Evolutionary conservation across 805 yeast genomes (phyloP), one percentile per base, ranked within the genome.

Genomic region (Middelhovenomyces tepae): DNA sequence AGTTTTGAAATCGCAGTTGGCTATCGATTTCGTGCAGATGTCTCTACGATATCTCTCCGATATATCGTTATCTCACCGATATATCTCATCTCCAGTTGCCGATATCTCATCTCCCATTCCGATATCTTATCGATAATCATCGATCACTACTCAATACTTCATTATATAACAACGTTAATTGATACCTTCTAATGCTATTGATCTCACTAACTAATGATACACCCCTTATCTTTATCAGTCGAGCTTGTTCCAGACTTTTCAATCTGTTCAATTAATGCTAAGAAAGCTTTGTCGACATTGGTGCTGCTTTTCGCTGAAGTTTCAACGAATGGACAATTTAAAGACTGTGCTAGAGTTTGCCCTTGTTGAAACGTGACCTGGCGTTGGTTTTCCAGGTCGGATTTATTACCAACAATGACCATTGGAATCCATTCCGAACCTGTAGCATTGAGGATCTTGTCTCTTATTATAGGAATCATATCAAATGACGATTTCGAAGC

Each of bases 251-350:
- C 15, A 26, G 38, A 36, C 25, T 39, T 32, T 34, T 46, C 50
- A 27, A 46, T 47, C 31, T 48, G 48, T 10, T 32, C 38, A 30
- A 48, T 37, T 16, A 48, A 33, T n/a, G 34, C 21, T 31, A 35
- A 40, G 35, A 48, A 48, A 6, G 50, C 48, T 36, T 36, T 37
- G 29, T 38, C 48, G 19, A 79, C 80, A 48, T 79, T 78, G 45
- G 64, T 65, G 50, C 78, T 69, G 37, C 72, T 66, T 55, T 78
- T 79, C 11, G 86, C 86, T 30, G 79, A 70, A 3, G 85, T 77
- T 57, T 79, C 89, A 50, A 78, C 64, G 52, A 75, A 79, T 17
- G 78, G 77, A 40, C 75, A 65, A 31, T 64, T 61, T 44, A 78
- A 69, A 35, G 66, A 60, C 34, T 65, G 63, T 20, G 86, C 85